Evolutionary conservation across 2,329 filamentous ascomycete genomes (phyloP), one percentile per base, ranked within the genome.

Genomic region (Colletotrichum sp.): DNA sequence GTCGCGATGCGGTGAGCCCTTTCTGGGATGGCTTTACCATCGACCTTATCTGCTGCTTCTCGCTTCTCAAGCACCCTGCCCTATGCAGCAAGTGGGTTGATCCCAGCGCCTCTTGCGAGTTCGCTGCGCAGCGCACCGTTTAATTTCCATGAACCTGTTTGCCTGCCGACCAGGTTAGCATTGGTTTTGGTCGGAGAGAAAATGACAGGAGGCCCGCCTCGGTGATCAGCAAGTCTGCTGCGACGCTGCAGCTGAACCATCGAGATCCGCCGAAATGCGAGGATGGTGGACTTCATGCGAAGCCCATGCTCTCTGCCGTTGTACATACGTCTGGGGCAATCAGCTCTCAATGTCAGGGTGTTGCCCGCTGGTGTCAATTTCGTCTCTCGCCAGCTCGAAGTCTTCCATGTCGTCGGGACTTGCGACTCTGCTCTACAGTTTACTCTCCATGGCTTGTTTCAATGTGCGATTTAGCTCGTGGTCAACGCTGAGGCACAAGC

Each of bases 1-100:
- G 66, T 74, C 36, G n/a, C 21, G 71, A 75, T 76, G 75, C 75
- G 75, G 75, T 75, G 71, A 76, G 71, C 52, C 39, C 21, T 36
- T 62, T 32, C 57, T 44, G 68, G 69, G 34, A 26, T 64, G 59
- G 28, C 32, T 21, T 68, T 26, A 34, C 49, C 26, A 13, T 76
- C 32, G 18, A 72, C 28, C 44, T 64, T 59, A 57, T 68, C 44
- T 24, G 30, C 57, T 66, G 36, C 59, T 44, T 5, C 13, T 34
- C 32, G 13, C 30, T n/a, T 28, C 67, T n/a, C 21, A 69, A 69
- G 32, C 30, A 55, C 26, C 34, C 34, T 69, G 21, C 66, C 66
- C 52, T 39, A 32, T 59, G 26, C 18, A 36, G 68, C 26, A 63
- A 34, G 57, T 55, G n/a, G 68, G 28, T 32, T 68, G 64, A 16